Conservation (phyloP, 352 stramenopile species). For the Phytophthora rubi region DNA sequence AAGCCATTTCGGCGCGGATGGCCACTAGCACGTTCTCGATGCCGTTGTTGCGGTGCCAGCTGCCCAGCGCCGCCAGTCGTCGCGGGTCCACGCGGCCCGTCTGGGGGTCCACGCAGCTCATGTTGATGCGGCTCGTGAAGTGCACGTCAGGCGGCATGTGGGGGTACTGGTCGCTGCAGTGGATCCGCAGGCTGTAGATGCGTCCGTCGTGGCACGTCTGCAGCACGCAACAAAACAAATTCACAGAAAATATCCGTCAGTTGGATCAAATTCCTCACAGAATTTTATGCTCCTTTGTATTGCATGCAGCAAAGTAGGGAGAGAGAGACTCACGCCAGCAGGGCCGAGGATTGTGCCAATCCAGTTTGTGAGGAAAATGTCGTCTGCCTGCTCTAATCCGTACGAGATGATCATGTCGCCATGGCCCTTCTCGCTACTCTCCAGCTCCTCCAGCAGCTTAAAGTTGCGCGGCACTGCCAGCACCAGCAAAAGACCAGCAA, state of each 20-base stretch:
- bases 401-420: slow-evolving; percentile 95
- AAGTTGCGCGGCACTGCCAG: slow-evolving; percentile 91
- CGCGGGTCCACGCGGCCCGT: slow-evolving; percentile 83
- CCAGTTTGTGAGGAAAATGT: slow-evolving; percentile 99
- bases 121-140: slow-evolving; percentile 98
- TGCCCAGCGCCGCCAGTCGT: slow-evolving; percentile 70
- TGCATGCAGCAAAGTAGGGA: background rate
- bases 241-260: background rate
- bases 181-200: slow-evolving; percentile 96
- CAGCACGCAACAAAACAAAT: slow-evolving; percentile 5
- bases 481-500: slow-evolving; percentile 4
- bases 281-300: background rate
- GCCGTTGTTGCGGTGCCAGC: slow-evolving; percentile 89
- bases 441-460: slow-evolving; percentile 94
- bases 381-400: slow-evolving; percentile 95
- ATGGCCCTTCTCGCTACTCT: slow-evolving; percentile 92
- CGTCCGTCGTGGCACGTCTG: slow-evolving; percentile 96
- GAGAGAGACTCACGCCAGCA: slow-evolving; percentile 82
- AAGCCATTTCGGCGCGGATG: slow-evolving; percentile 91
- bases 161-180: slow-evolving; percentile 96
- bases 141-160: slow-evolving; percentile 92
- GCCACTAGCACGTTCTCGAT: slow-evolving; percentile 92
- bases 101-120: slow-evolving; percentile 95
- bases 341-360: slow-evolving; percentile 98
- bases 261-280: background rate